These are phyloP conservation scores for Venturiaceae sp. DNA, from an alignment of 2,329 filamentous ascomycete genomes.

Conservation along the genomic window DNA sequence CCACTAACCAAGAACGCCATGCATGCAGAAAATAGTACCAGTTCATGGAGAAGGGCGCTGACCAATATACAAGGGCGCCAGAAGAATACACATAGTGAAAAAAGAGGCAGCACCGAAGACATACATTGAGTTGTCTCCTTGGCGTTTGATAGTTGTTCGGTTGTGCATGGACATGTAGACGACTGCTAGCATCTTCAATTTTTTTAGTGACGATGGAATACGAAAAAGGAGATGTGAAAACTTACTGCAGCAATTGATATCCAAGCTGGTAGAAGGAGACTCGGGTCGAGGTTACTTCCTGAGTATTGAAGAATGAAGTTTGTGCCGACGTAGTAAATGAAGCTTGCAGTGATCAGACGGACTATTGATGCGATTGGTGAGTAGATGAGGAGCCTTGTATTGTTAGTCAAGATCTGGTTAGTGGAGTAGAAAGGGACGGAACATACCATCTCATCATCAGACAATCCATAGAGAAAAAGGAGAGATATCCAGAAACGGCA, in stretches of 20 bases:
- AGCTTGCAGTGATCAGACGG: conserved; percentile 6
- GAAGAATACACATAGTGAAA: conserved; percentile 5
- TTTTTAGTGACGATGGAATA: neutral
- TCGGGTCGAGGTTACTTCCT: neutral
- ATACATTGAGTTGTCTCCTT: conserved; percentile 1
- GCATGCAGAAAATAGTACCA: neutral
- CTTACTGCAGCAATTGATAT: conserved; percentile 5
- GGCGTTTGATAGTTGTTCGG: conserved; percentile 2
- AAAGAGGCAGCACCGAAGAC: conserved; percentile 5
- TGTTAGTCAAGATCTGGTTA: neutral
- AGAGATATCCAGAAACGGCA: conserved; percentile 8
- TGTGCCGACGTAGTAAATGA: conserved; percentile 7
- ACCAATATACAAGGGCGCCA: neutral
- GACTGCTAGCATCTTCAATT: neutral
- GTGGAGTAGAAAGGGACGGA: too few species aligned
- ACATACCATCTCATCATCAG: conserved; percentile 7
- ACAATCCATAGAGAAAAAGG: conserved; percentile 9
- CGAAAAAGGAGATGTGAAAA: neutral
- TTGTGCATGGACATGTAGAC: conserved; percentile 6
- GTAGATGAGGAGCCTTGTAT: conserved; percentile 1
- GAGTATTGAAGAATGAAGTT: conserved; percentile 7
- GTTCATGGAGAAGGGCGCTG: neutral
- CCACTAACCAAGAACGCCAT: neutral
- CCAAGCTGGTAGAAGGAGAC: conserved; percentile 2
- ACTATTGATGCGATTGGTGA: conserved; percentile 8